Base-by-base conservation (phyloP, 164 flowering plant genomes). In the Chimonanthus salicifolius region DNA sequence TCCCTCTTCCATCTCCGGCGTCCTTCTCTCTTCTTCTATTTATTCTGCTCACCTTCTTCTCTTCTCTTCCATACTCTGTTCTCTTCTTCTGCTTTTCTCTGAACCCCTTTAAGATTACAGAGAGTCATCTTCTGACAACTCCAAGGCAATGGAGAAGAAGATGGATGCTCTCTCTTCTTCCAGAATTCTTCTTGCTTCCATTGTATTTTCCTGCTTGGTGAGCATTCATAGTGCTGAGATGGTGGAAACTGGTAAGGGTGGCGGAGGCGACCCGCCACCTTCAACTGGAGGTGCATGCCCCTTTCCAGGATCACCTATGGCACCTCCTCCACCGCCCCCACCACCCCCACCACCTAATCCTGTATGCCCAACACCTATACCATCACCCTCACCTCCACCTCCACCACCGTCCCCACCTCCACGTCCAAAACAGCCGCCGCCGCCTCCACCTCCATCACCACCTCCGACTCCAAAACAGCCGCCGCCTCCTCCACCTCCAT, bases 201-300 rank as follows among this genome's bases (percentile, higher is more conserved):
- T 13, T 16, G 8, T 10, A 4, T 8, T 20, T 18, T 6, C 5
- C 43, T 43, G 6, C 6, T 7, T 8, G 33, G 33, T 33, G 33
- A 33, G 33, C 33, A 33, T 49, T 1, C 6, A 45, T 51, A 21
- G 73, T 33, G 51, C 74, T 54, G 74, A 73, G 70, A 65, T 76
- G 2, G 49, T 78, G 8, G 80, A 73, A 62, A 43, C 71, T 67
- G 81, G 73, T 4, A 54, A 65, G 4, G 60, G 60, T 10, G 1
- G 10, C 60, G 60, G 60, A 0, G 60, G 60, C 9, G 60, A 16
- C 9, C 18, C 11, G 77, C 68, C 20, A 47, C 49, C 7, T 68
- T 63, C 6, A 66, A 67, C 6, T 73, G 80, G 76, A 5, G 70
- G 76, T 11, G 76, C 67, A 21, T 45, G 62, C 2, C 45, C 63